Percentiles rank a stretch among this genome's conserved stretches.
phyloP scores from a whole-genome alignment of 139 green algal species.

The Micractinium sp. region DNA sequence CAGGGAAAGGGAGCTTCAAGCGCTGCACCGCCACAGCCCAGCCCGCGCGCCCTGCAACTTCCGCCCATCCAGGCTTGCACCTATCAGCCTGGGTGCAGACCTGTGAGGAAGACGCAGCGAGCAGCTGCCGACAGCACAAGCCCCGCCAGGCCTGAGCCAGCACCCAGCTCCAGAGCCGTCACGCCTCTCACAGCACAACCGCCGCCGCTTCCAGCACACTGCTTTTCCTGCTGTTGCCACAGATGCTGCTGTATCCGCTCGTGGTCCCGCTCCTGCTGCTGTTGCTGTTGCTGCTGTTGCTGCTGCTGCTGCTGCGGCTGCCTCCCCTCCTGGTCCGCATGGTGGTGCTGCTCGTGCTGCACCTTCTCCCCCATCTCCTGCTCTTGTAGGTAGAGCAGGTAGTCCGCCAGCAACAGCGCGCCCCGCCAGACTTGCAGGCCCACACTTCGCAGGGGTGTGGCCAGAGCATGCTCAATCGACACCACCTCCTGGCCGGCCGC shows the following conservation, averaged over 20 bases:
- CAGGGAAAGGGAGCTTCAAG: neutral
- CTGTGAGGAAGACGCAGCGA: conserved; percentile 10
- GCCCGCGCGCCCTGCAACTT: neutral
- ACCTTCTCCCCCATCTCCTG: neutral
- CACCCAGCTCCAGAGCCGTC: conserved; percentile 27
- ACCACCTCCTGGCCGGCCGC: neutral
- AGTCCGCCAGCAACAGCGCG: conserved; percentile 31
- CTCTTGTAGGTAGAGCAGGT: neutral
- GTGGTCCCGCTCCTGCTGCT: neutral
- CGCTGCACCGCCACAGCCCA: neutral
- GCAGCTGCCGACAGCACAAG: neutral
- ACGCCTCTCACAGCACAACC: neutral
- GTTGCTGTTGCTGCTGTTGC: neutral
- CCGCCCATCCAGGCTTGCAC: neutral
- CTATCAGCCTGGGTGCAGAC: neutral
- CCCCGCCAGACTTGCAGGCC: conserved; percentile 39
- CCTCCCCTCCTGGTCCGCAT: neutral
- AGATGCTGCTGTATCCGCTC: neutral
- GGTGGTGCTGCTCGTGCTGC: neutral
- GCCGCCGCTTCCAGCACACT: neutral
- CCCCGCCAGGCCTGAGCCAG: conserved; percentile 20
- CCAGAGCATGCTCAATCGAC: conserved; percentile 5
- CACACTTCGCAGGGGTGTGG: conserved; percentile 21
- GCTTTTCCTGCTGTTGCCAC: neutral
- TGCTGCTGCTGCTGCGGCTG: neutral